Base-by-base conservation (phyloP, 2,329 filamentous ascomycete genomes). In the Lecanicillium sp. region DNA sequence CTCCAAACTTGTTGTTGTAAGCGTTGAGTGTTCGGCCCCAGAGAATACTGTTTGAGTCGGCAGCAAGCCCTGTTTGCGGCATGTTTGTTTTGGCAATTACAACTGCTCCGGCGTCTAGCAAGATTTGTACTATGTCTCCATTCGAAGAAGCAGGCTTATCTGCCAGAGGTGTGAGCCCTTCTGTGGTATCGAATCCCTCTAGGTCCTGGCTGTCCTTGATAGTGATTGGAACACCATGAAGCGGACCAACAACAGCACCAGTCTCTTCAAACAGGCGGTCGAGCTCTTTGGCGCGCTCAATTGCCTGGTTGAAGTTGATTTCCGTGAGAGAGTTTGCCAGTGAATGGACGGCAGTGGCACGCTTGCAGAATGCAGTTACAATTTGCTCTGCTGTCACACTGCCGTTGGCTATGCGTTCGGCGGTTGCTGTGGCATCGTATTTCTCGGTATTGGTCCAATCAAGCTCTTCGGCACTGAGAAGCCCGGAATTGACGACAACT, bases 141-240 rank as follows among this genome's bases (percentile, higher is more conserved):
- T 58, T 46, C n/a, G 53, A 48, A 3, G 35, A 28, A 4, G 53
- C 51, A 15, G 55, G 45, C 17, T 57, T 43, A 13, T 48, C 48
- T 22, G 56, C 44, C 51, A 53, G 2, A 38, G 49, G 4, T 52
- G 47, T 25, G 54, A 51, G 8, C 53, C 60, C 51, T 60, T 62
- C 37, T 1, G 55, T 52, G 1, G 59, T 72, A 42, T 73, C 68
- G 3, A 71, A 58, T 3, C 64, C 39, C 14, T 50, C 46, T 18
- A 59, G 46, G 30, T 52, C 41, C 46, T 67, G 65, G 40, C 65
- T 60, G 37, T 68, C 61, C 42, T 67, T 71, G 37, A 71, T 44
- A 25, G 60, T 63, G 34, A 82, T 62, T 1, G 77, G 76, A 1
- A 81, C 60, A 13, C 78, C 77, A 49, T 81, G 76, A 1, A 82